Evolutionary conservation across 257 asterid genomes (phyloP).

Genomic region (Ajuga chamaepitys): DNA sequence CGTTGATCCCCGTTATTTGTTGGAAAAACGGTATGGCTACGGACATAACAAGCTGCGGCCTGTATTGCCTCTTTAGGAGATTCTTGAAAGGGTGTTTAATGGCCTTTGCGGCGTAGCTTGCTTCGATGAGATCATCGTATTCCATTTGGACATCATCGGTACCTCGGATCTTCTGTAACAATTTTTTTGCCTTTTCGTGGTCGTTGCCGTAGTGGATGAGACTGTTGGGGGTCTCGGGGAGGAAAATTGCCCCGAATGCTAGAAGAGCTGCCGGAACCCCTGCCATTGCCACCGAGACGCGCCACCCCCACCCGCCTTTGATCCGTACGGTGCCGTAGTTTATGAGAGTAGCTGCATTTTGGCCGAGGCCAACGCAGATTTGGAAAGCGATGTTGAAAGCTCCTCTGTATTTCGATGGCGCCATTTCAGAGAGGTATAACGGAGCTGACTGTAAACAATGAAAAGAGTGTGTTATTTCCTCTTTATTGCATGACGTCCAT

Average conservation of each 20-base stretch:
- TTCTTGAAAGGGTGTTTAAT: conserved; percentile 21
- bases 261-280: conserved; percentile 24
- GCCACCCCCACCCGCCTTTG: conserved; percentile 32
- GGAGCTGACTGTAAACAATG: conserved; percentile 46
- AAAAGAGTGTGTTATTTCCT: no score
- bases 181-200: conserved; percentile 7
- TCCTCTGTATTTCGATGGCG: conserved; percentile 58
- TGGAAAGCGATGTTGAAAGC: conserved; percentile 57
- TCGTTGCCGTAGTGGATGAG: conserved; percentile 19
- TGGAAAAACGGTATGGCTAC: conserved; percentile 26
- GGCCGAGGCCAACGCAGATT: conserved; percentile 45
- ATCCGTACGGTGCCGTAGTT: conserved; percentile 31
- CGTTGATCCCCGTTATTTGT: conserved; percentile 25
- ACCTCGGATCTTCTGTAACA: conserved; percentile 21
- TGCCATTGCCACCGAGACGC: conserved; percentile 25
- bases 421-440: conserved; percentile 60
- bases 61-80: conserved; percentile 19
- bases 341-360: conserved; percentile 38
- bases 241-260: conserved; percentile 22
- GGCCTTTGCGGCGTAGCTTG: conserved; percentile 19
- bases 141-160: conserved; percentile 23
- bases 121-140: conserved; percentile 23
- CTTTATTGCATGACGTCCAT: no score
- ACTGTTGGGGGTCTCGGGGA: conserved; percentile 29
- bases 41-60: conserved; percentile 31